Conservation (phyloP, 129 eudicot genomes). For the Ambrosia trifida region DNA sequence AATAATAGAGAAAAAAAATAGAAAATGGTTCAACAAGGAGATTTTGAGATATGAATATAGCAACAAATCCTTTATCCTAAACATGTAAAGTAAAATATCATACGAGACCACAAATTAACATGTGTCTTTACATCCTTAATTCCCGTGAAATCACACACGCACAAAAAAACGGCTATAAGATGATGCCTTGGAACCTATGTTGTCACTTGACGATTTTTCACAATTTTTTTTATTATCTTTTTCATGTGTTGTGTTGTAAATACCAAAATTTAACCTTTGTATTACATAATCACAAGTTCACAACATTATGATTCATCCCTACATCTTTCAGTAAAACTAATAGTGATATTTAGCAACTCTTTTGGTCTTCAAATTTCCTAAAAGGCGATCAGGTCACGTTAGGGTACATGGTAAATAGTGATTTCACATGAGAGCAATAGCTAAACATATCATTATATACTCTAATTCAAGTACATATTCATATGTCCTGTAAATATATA, state of each 20-base stretch:
- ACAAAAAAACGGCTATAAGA: too few relatives aligned
- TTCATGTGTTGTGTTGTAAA: too few relatives aligned
- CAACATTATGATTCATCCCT: too few relatives aligned
- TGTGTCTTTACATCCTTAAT: background rate
- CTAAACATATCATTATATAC: background rate
- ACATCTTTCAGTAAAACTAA: background rate
- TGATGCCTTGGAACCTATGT: too few relatives aligned
- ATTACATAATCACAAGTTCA: too few relatives aligned
- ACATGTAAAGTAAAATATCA: background rate
- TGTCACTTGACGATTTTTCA: too few relatives aligned
- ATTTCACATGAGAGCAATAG: background rate
- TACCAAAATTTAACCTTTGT: too few relatives aligned
- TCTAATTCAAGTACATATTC: background rate
- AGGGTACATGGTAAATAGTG: background rate
- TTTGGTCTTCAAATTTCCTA: conserved; percentile 10
- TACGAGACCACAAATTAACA: background rate
- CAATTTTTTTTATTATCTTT: too few relatives aligned
- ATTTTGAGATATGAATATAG: conserved; percentile 1
- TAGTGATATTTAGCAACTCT: background rate
- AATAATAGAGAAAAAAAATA: background rate
- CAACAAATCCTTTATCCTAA: conserved; percentile 9
- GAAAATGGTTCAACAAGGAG: conserved; percentile 1
- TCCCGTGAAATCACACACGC: too few relatives aligned
- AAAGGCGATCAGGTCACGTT: background rate
- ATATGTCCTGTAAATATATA: background rate